Conservation (phyloP, 2,329 filamentous ascomycete genomes). For the Fusarium incarnatum region DNA sequence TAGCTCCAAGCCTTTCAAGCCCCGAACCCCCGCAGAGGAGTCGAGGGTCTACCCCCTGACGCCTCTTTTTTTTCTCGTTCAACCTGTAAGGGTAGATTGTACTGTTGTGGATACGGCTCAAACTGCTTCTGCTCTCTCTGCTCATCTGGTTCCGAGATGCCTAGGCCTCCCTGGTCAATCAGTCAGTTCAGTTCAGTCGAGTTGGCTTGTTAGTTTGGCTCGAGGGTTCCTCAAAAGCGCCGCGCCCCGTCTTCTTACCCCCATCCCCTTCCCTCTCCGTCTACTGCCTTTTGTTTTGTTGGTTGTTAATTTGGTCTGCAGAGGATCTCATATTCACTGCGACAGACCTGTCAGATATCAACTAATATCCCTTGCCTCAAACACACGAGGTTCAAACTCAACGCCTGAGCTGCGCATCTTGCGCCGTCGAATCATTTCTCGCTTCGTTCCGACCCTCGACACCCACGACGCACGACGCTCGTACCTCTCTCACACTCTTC, state of each 20-base stretch:
- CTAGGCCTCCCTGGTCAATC: conserved; percentile 34
- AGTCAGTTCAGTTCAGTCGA: conserved; percentile 38
- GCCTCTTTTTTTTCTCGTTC: conserved; percentile 42
- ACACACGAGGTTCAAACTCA: conserved; percentile 21
- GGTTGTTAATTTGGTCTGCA: conserved; percentile 27
- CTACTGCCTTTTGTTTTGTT: conserved; percentile 27
- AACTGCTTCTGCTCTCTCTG: conserved; percentile 34
- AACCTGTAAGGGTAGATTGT: conserved; percentile 28
- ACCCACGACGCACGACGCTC: conserved; percentile 40
- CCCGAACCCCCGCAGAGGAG: conserved; percentile 45
- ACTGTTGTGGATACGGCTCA: conserved; percentile 30
- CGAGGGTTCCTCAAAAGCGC: conserved; percentile 43
- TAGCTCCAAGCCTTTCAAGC: conserved; percentile 44
- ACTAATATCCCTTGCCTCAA: conserved; percentile 38
- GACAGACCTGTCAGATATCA: conserved; percentile 27
- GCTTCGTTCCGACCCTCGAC: conserved; percentile 41
- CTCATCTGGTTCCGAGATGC: conserved; percentile 40
- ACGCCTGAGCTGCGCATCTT: conserved; percentile 34
- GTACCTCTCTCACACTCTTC: conserved; percentile 36
- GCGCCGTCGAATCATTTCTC: conserved; percentile 37
- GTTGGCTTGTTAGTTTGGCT: conserved; percentile 30
- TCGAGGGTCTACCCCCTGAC: conserved; percentile 46
- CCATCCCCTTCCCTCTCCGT: conserved; percentile 40
- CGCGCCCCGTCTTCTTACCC: conserved; percentile 40
- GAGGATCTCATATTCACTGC: conserved; percentile 15